Base-by-base conservation (phyloP, 257 asterid species). In the Rehmannia glutinosa region DNA sequence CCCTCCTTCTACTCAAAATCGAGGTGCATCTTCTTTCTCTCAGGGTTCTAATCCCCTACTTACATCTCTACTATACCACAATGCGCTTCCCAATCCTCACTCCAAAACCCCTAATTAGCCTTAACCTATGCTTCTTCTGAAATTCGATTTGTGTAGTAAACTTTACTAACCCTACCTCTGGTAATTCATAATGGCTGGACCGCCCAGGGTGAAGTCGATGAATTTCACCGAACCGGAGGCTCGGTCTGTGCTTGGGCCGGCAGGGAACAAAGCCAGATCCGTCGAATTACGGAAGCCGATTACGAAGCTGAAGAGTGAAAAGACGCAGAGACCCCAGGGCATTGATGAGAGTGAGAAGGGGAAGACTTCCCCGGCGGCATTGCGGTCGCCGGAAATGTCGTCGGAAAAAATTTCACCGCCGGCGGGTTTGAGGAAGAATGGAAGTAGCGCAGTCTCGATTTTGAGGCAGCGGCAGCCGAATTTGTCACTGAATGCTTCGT, bases 191-290 rank as follows among this genome's bases (percentile, higher is more conserved):
- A 88, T 90, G 90, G 86, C 87, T 9, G 92, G 94, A 21, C 82
- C 84, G 4, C 85, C 87, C 33, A 78, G 86, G 77, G 84, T 73
- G 75, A 83, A 80, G 67, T 77, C 80, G 75, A 79, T 74, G 86
- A 81, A 74, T 77, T 65, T 66, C 61, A 60, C 77, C 30, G 91
- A 87, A 55, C 62, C 81, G 32, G 91, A 85, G 50, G 66, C 75
- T 33, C 77, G 94, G 8, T 78, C 88, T 72, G 88, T 87, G 67
- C 88, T 87, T 36, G 93, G 85, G 12, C 97, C 96, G 51, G 88
- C 93, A 0, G 91, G 86, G 2, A 87, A 84, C 72, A 86, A 88
- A 56, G 56, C 84, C 75, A 82, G 92, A 86, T 84, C 95, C 68
- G 53, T 70, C 13, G 90, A 86, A 69, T 70, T 74, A 2, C 59